Conservation (phyloP, 352 stramenopile genomes). For the Pythium rishiriense region DNA sequence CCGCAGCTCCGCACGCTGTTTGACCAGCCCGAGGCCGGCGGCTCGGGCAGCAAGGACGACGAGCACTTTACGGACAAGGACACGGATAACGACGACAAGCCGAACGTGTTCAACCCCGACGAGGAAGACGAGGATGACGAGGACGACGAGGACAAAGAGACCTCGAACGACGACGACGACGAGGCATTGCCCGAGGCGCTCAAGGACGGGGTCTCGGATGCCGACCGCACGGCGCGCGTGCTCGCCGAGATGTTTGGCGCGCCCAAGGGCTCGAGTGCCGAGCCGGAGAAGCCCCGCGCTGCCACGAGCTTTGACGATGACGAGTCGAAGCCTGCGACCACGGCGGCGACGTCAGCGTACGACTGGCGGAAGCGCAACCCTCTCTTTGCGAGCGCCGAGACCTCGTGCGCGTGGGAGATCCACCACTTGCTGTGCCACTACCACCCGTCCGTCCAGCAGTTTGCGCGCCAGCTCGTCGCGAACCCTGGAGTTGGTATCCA, state of each 20-base stretch:
- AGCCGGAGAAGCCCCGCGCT: constrained; percentile 18
- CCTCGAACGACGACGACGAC: constrained; percentile 33
- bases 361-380: constrained; percentile 89
- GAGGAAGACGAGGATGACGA: constrained; percentile 32
- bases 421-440: constrained; percentile 92
- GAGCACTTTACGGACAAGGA: constrained; percentile 49
- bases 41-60: constrained; percentile 31
- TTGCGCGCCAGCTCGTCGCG: constrained; percentile 83
- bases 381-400: constrained; percentile 71
- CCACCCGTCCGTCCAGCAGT: constrained; percentile 95
- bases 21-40: constrained; percentile 53
- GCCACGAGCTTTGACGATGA: constrained; percentile 49
- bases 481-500: constrained; percentile 65
- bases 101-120: constrained; percentile 29
- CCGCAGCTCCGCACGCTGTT: constrained; percentile 69
- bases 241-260: constrained; percentile 70
- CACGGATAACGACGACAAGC: constrained; percentile 40
- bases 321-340: constrained; percentile 22
- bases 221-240: constrained; percentile 53
- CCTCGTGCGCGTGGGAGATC: constrained; percentile 92
- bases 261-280: constrained; percentile 14
- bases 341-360: constrained; percentile 42
- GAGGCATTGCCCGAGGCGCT: constrained; percentile 33
- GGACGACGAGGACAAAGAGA: constrained; percentile 30
- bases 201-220: constrained; percentile 48